Percentiles rank a stretch among this genome's conserved stretches.
These are phyloP conservation scores for Cladophialophora immunda DNA, from an alignment of 2,329 filamentous ascomycete genomes.

Conservation along the genomic window DNA sequence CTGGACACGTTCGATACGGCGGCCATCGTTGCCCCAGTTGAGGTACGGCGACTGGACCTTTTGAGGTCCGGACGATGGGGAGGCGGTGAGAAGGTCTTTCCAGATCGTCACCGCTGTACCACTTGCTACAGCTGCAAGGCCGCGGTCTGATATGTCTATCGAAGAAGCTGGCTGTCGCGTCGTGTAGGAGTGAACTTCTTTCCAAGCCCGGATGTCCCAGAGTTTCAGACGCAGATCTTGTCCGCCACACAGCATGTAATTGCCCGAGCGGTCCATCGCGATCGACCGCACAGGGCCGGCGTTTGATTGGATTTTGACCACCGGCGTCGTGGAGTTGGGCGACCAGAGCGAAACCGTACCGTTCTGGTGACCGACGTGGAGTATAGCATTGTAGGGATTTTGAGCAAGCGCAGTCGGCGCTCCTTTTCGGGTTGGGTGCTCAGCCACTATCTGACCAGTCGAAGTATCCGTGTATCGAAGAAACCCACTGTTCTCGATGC, in stretches of 20 bases:
- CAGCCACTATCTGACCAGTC: constrained; percentile 86
- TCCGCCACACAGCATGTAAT: constrained; percentile 94
- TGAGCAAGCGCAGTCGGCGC: constrained; percentile 83
- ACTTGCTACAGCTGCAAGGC: constrained; percentile 88
- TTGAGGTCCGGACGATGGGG: constrained; percentile 72
- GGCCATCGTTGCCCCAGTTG: constrained; percentile 82
- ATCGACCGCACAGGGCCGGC: constrained; percentile 85
- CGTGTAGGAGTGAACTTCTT: constrained; percentile 88
- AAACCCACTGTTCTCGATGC: constrained; percentile 77
- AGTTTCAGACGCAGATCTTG: constrained; percentile 92
- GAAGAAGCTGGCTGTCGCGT: constrained; percentile 83
- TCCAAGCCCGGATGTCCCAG: constrained; percentile 95
- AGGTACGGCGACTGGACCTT: constrained; percentile 91
- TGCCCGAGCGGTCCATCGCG: constrained; percentile 85
- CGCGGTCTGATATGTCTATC: constrained; percentile 86
- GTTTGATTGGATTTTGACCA: constrained; percentile 92
- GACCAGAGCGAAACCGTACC: constrained; percentile 96
- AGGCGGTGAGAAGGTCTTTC: constrained; percentile 86
- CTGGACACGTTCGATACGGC: constrained; percentile 77
- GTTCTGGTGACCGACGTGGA: constrained; percentile 94
- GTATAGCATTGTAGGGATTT: constrained; percentile 90
- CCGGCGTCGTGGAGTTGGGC: constrained; percentile 82
- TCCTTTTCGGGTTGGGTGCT: constrained; percentile 84
- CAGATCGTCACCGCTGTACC: constrained; percentile 89
- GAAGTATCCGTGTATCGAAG: constrained; percentile 96